Percentiles rank a stretch among this genome's conserved stretches.
Conservation (phyloP, 225 moss, liverwort and hornwort genomes). For the Ulota crispa region DNA sequence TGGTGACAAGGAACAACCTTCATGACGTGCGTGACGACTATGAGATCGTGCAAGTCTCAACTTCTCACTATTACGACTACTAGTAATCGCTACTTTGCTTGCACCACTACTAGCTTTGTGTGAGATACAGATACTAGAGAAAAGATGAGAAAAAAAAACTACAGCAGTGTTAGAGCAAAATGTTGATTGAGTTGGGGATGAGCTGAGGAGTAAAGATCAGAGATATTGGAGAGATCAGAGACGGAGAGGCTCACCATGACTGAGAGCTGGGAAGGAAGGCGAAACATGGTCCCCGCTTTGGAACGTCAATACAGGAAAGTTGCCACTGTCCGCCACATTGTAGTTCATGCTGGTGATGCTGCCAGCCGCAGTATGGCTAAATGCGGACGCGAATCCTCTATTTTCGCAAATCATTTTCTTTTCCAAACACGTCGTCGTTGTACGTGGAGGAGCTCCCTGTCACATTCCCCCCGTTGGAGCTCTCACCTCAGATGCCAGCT, state of each 20-base stretch:
- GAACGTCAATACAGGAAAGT: conserved; percentile 21
- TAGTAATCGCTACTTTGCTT: neutral
- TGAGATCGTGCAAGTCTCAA: conserved; percentile 30
- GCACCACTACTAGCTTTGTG: neutral
- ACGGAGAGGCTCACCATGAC: conserved; percentile 32
- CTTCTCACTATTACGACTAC: neutral
- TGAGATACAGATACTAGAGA: neutral
- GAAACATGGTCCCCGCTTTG: conserved; percentile 27
- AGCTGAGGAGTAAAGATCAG: neutral
- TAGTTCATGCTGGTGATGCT: conserved; percentile 39
- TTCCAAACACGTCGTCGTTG: neutral
- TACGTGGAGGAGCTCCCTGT: neutral
- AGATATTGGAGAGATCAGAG: too few relatives aligned
- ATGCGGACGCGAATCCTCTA: conserved; percentile 20
- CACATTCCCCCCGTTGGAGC: neutral
- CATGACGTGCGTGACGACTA: conserved; percentile 23
- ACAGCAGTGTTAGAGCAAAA: neutral
- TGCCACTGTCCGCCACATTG: conserved; percentile 28
- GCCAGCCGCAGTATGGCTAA: conserved; percentile 17
- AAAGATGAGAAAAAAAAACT: neutral
- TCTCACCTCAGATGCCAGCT: neutral
- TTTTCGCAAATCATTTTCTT: conserved; percentile 42
- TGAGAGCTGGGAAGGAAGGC: conserved; percentile 21
- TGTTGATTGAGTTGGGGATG: neutral
- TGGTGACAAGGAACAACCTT: neutral